Conservation (phyloP, 306 rosid genomes). For the Sechiopsis laciniata region DNA sequence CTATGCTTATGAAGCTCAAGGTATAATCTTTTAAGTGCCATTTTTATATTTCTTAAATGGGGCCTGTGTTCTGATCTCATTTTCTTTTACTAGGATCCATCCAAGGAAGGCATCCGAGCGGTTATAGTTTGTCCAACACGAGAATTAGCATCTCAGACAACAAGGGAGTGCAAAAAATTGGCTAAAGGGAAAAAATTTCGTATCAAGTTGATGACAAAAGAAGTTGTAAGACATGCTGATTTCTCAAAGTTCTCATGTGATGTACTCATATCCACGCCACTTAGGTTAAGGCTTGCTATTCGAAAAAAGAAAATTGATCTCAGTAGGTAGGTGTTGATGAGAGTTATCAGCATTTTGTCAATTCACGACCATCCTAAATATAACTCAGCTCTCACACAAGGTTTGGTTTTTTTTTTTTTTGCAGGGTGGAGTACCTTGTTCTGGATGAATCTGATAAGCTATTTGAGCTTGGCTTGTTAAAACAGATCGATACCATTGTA, state of each 20-base stretch:
- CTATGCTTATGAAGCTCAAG: conserved; percentile 89
- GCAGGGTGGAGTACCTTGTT: conserved; percentile 87
- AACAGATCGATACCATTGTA: conserved; percentile 71
- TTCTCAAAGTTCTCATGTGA: conserved; percentile 67
- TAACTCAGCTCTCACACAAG: conserved; percentile 24
- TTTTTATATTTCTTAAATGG: conserved; percentile 19
- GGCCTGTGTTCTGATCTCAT: conserved; percentile 26
- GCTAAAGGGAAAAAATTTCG: conserved; percentile 56
- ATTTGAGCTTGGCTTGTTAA: conserved; percentile 75
- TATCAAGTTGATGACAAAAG: conserved; percentile 68
- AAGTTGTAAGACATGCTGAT: conserved; percentile 47
- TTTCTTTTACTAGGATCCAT: conserved; percentile 37
- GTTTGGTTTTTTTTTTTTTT: conserved; percentile 23
- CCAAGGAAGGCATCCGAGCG: conserved; percentile 67
- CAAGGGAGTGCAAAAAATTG: conserved; percentile 81
- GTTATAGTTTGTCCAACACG: conserved; percentile 79
- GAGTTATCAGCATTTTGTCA: conserved; percentile 8
- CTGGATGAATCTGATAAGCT: conserved; percentile 96
- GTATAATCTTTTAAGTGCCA: conserved; percentile 32
- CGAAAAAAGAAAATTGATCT: conserved; percentile 60
- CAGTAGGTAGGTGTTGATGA: conserved; percentile 48
- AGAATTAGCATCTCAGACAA: conserved; percentile 77
- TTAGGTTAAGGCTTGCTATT: conserved; percentile 57
- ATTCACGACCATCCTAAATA: conserved; percentile 18
- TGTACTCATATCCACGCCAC: conserved; percentile 81